Evolutionary conservation across 805 yeast genomes (phyloP), one percentile per base, ranked within the genome.

Genomic region (Metschnikowia lochheadii): DNA sequence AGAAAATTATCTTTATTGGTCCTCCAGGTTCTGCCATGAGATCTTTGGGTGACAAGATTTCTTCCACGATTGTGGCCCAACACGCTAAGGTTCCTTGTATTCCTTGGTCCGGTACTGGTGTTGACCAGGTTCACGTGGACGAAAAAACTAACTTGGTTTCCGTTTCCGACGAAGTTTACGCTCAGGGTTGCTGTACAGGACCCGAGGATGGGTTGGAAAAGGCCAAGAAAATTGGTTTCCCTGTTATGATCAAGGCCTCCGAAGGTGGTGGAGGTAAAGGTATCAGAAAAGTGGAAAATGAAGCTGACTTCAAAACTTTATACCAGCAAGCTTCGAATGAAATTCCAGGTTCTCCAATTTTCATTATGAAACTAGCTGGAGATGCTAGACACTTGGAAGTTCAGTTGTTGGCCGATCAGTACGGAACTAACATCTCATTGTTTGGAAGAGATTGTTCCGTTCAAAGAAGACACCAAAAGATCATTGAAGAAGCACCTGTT

Each of bases 221-320:
- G 67, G 99, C 99, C 53, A 81, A 78, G 61, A 68, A 79, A 63
- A 91, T 94, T 63, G 99, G 99, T 1, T 90, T 94, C 77, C 99
- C 99, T 32, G 96, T 94, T 49, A 94, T 94, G 99, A 84, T 94
- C 66, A 94, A 94, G 73, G 99, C 99, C 45, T 90, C 97, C 52
- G 99, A 94, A 83, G 99, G 99, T 78, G 99, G 99, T 73, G 99
- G 99, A 76, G 99, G 99, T 78, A 94, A 94, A 75, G 99, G 99
- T 81, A 94, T 94, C 70, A 86, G 99, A 77, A 90, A 90, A 73
- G 98, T 90, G 57, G 96, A 88, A 50, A 67, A 77, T 56, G 96
- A 87, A 69, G 84, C 82, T 56, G 87, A 90, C 62, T 94, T 94
- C 59, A 63, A 77, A 39, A 56, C 88, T 26, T 72, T 87, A 56